A percentile compares a stretch with the other conserved stretches of the same genome.
These are phyloP conservation scores for Leccinum boreale DNA, from an alignment of 768 basidiomycete species.

Conservation along the genomic window DNA sequence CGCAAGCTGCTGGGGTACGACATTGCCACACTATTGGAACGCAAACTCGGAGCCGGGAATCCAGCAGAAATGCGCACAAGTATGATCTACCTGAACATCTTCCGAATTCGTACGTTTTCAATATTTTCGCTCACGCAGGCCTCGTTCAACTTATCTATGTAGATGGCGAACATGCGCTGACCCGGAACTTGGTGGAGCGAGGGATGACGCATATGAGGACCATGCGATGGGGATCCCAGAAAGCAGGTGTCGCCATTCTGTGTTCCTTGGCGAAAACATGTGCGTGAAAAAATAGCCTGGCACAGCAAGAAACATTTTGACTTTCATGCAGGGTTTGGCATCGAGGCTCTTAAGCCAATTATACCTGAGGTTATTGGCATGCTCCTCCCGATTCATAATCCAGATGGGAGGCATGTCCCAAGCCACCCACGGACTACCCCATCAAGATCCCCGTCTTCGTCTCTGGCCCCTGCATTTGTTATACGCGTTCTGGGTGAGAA, in stretches of 20 bases:
- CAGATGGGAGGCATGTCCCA: neutral
- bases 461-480: slow-evolving; percentile 15
- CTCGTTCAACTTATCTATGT: neutral
- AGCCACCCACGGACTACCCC: neutral
- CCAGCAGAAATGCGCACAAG: slow-evolving; percentile 15
- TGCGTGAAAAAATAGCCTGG: neutral
- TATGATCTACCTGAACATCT: slow-evolving; percentile 13
- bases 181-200: slow-evolving; percentile 11
- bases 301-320: neutral
- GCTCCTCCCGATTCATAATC: slow-evolving; percentile 7
- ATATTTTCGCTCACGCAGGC: neutral
- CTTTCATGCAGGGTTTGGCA: slow-evolving; percentile 8
- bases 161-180: slow-evolving; percentile 8
- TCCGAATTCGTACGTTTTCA: slow-evolving; percentile 4
- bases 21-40: slow-evolving; percentile 8
- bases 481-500: slow-evolving; percentile 12
- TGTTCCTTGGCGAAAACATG: slow-evolving; percentile 17
- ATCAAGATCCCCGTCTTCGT: slow-evolving; percentile 4
- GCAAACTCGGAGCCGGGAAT: slow-evolving; percentile 10
- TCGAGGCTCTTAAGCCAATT: slow-evolving; percentile 7
- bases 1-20: slow-evolving; percentile 5
- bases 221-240: slow-evolving; percentile 11
- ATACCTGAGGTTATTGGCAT: slow-evolving; percentile 10
- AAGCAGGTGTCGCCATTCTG: slow-evolving; percentile 14
- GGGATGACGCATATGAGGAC: slow-evolving; percentile 10